A percentile compares a stretch with the other conserved stretches of the same genome.
phyloP scores from a whole-genome alignment of 2,329 filamentous ascomycete species.

The Trichoderma sp. region DNA sequence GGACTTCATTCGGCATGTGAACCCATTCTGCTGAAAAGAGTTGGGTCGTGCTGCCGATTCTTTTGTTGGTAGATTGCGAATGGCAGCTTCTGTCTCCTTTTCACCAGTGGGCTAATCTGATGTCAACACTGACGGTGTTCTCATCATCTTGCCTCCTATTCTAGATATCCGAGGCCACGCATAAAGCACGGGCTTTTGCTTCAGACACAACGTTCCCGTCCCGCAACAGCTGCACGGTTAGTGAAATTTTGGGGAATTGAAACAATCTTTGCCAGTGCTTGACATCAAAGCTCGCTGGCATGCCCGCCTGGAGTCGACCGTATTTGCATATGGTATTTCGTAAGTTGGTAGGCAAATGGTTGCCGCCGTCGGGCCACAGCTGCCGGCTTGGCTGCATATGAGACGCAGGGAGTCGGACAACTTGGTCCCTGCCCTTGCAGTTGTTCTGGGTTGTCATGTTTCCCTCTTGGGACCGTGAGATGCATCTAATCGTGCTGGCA shows the following conservation, averaged over 20 bases:
- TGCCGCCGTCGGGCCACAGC: constrained; percentile 8
- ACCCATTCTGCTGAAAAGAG: neutral
- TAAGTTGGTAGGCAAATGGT: neutral
- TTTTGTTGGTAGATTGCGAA: neutral
- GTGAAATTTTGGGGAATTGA: neutral
- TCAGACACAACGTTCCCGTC: neutral
- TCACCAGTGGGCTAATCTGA: neutral
- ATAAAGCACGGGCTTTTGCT: neutral
- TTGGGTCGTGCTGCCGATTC: neutral
- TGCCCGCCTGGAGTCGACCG: neutral
- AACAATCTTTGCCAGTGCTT: neutral
- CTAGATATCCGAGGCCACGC: neutral
- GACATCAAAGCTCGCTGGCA: neutral
- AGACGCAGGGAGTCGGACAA: constrained; percentile 2
- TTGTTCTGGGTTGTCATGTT: neutral
- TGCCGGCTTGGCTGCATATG: constrained; percentile 24
- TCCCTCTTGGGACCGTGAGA: neutral
- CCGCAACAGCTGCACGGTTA: neutral
- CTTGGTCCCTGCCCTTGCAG: too few relatives aligned
- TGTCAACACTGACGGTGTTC: neutral
- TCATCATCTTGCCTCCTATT: neutral
- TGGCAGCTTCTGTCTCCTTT: neutral
- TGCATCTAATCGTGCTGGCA: neutral
- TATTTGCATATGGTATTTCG: neutral
- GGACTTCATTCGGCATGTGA: constrained; percentile 3